phyloP scores from a whole-genome alignment of 352 stramenopile genomes.

The Ophiocytium majus region DNA sequence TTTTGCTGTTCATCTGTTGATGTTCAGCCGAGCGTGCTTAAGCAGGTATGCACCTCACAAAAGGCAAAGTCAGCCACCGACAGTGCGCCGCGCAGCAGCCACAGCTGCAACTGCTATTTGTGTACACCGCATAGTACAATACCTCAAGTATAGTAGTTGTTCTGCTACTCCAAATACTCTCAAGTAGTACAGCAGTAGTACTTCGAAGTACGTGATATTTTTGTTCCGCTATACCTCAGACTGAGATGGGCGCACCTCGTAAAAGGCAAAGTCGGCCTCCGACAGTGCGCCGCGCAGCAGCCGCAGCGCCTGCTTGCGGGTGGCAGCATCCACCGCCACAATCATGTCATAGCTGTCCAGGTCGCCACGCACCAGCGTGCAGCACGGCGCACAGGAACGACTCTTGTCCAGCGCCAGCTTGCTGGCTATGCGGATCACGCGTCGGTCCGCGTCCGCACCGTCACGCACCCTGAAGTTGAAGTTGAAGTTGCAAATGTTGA shows the following conservation, averaged over 20 bases:
- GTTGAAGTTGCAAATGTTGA: background rate
- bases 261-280: conserved; percentile 3
- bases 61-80: too few species aligned
- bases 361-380: background rate
- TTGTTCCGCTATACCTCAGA: too few species aligned
- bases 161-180: too few species aligned
- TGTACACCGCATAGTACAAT: too few species aligned
- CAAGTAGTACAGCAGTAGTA: too few species aligned
- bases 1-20: too few species aligned
- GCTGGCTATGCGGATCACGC: background rate
- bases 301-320: background rate
- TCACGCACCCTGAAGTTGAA: background rate
- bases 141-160: too few species aligned
- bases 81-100: too few species aligned
- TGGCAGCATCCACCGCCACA: background rate
- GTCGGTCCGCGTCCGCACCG: background rate
- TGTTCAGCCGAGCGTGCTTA: too few species aligned
- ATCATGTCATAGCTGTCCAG: conserved; percentile 21
- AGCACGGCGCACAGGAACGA: conserved; percentile 3
- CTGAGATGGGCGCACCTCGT: background rate
- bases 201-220: too few species aligned
- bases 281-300: background rate
- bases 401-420: background rate
- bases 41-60: background rate
- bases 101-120: too few species aligned